These are phyloP conservation scores for Chlamydomonas sphaeroides DNA, from an alignment of 139 green algal species.

Conservation along the genomic window DNA sequence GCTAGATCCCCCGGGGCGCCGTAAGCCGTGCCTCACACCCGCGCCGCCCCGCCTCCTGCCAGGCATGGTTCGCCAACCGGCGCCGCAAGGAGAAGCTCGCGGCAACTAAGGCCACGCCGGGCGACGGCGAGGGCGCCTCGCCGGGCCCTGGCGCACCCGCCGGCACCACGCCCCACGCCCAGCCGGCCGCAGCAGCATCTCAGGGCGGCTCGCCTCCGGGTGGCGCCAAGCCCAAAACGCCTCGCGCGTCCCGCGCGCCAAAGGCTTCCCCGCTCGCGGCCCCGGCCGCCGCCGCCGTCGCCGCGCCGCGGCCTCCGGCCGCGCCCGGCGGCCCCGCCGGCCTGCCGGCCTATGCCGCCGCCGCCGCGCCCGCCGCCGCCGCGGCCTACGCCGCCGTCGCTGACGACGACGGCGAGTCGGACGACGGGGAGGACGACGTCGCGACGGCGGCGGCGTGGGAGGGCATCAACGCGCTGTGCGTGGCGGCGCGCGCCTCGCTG, in stretches of 20 bases:
- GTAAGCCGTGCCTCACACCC: too few relatives aligned
- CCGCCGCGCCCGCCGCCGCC: neutral
- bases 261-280: neutral
- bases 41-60: too few relatives aligned
- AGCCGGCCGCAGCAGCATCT: neutral
- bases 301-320: too few relatives aligned
- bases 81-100: conserved; percentile 67
- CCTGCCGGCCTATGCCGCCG: neutral
- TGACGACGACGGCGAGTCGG: neutral
- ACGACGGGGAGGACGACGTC: neutral
- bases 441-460: conserved; percentile 3
- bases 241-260: neutral
- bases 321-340: too few relatives aligned
- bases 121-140: too few relatives aligned
- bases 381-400: neutral
- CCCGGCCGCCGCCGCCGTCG: too few relatives aligned
- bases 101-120: conserved; percentile 41
- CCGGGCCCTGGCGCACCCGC: conserved; percentile 16
- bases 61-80: conserved; percentile 80
- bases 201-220: neutral
- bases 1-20: too few relatives aligned
- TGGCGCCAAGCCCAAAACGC: neutral
- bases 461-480: conserved; percentile 52
- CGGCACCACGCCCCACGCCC: neutral
- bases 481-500: conserved; percentile 63